Evolutionary conservation across 108 stramenopile genomes (phyloP), one percentile per base, ranked within the genome.

Genomic region (Discostella pseudostelligera): DNA sequence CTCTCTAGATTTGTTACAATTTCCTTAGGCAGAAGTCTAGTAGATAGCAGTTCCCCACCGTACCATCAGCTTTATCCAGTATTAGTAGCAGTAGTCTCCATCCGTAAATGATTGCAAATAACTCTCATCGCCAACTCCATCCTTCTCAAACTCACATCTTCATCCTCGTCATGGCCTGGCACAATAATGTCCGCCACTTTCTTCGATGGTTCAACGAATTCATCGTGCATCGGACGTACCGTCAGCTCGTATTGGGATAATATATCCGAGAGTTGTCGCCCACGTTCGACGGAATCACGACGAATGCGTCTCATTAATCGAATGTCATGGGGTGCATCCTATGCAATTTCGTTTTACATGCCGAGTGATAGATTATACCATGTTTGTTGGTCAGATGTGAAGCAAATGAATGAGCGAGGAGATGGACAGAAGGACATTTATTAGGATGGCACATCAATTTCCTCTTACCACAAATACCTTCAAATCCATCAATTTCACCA

Each of bases 141-240:
- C 62, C 66, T 67, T 20, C 62, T 36, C 37, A 44, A 40, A 56
- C 74, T 63, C 25, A 74, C 66, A 21, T 26, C 62, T 55, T 56
- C 55, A 57, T 68, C 62, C 19, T 76, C 74, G 48, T 76, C 61
- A 45, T 76, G 47, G 20, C 84, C 82, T 37, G 83, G 71, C 1
- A 98, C 89, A 59, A 98, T 93, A 28, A 98, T 65, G 73, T 98
- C 96, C 2, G 95, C 94, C 29, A 78, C 65, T n/a, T 63, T 43
- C 76, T 97, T 94, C 36, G 87, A 86, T 10, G 96, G 96, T 60
- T 96, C 94, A 1, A 98, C 97, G 62, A 84, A 97, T 64, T 84
- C 63, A 42, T 83, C 63, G 79, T 98, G 97, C 96, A 97, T 97
- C 11, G 97, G 97, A 54, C 94, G 83, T 0, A 98, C 97, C 3